Evolutionary conservation across 305 asterid species (phyloP).

Genomic region (Fraxinus sp.): DNA sequence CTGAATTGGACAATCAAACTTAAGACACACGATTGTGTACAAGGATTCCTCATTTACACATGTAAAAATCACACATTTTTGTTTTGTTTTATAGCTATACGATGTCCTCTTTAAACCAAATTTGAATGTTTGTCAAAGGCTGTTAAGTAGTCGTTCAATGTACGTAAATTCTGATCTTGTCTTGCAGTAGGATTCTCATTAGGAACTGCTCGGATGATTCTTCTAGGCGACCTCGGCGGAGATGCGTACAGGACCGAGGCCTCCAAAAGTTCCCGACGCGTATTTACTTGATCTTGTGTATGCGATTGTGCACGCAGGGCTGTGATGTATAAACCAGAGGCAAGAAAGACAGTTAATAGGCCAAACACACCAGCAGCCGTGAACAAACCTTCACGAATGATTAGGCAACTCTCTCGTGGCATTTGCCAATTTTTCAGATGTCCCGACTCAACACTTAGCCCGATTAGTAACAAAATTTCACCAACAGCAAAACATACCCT

Average conservation of each 20-base stretch:
- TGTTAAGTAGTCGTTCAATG: conserved; percentile 49
- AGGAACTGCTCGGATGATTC: conserved; percentile 36
- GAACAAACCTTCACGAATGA: conserved; percentile 64
- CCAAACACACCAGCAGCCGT: conserved; percentile 79
- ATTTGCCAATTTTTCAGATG: conserved; percentile 68
- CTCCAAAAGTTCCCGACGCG: conserved; percentile 49
- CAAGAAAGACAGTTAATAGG: conserved; percentile 60
- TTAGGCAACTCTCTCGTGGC: conserved; percentile 54
- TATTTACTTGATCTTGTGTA: conserved; percentile 36
- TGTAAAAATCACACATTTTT: background rate
- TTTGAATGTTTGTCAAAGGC: conserved; percentile 57
- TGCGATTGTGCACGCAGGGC: conserved; percentile 53
- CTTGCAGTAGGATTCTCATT: conserved; percentile 48
- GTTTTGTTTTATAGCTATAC: background rate
- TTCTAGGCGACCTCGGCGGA: conserved; percentile 60
- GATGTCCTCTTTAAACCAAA: conserved; percentile 31
- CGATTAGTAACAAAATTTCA: conserved; percentile 69
- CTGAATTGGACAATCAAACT: background rate
- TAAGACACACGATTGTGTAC: background rate
- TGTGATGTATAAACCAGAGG: conserved; percentile 64
- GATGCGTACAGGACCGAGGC: conserved; percentile 59
- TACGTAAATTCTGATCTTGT: conserved; percentile 34
- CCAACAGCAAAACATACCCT: conserved; percentile 80
- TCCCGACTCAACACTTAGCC: conserved; percentile 84
- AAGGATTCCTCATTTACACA: background rate